phyloP scores from a whole-genome alignment of 176 grass and related monocot genomes.

The Hordeum marinum region DNA sequence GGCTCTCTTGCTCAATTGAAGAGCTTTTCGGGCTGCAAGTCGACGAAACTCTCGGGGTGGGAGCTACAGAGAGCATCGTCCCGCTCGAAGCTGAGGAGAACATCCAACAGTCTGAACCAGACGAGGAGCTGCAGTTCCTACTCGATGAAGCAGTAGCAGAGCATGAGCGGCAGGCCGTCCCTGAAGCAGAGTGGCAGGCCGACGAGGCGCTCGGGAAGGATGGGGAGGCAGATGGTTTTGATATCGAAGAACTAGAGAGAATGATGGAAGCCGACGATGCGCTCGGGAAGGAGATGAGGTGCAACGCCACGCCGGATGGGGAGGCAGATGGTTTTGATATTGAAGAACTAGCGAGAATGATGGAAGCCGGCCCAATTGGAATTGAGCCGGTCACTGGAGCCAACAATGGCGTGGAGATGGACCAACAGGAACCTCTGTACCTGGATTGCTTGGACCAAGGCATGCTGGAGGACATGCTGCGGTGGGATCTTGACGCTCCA shows the following conservation, averaged over 20 bases:
- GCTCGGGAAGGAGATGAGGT: too few relatives aligned
- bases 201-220: not conserved
- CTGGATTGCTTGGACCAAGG: not conserved
- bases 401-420: not conserved
- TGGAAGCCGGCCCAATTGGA: slow-evolving; percentile 41
- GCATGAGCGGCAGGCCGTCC: too few relatives aligned
- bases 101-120: too few relatives aligned
- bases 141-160: too few relatives aligned
- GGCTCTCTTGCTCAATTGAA: too few relatives aligned
- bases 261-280: slow-evolving; percentile 43
- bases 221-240: slow-evolving; percentile 20
- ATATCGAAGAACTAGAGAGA: slow-evolving; percentile 39
- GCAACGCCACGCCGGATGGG: not conserved
- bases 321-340: slow-evolving; percentile 35
- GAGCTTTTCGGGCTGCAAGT: slow-evolving; percentile 2
- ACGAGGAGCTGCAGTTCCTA: too few relatives aligned
- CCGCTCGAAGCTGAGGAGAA: too few relatives aligned
- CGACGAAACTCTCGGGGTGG: not conserved
- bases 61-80: too few relatives aligned
- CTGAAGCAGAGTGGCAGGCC: not conserved
- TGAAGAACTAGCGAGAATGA: slow-evolving; percentile 43
- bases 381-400: too few relatives aligned
- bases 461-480: slow-evolving; percentile 27
- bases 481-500: too few relatives aligned
- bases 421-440: not conserved